These are phyloP conservation scores for Diversispora eburnea DNA, from an alignment of 192 early-diverging fungal genomes.

Conservation along the genomic window DNA sequence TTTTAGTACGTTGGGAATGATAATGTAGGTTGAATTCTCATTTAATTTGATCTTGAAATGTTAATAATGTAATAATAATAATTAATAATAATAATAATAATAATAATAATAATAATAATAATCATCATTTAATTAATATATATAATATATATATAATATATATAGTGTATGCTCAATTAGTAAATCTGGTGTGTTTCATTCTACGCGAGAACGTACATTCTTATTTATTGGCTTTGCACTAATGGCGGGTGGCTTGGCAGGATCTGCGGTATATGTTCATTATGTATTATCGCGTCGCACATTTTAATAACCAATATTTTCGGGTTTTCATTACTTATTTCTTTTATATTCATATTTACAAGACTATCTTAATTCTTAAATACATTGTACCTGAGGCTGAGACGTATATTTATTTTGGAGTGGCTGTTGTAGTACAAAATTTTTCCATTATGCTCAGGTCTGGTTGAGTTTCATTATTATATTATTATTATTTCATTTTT, in stretches of 20 bases:
- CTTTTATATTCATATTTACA: background rate
- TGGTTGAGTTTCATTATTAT: background rate
- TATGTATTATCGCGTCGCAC: too few species aligned
- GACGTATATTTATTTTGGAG: conserved; percentile 28
- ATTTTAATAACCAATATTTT: background rate
- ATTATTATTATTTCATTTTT: background rate
- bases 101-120: too few species aligned
- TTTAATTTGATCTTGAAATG: background rate
- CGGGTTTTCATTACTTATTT: background rate
- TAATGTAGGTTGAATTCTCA: conserved; percentile 43
- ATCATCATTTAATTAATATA: too few species aligned
- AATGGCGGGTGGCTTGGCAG: conserved; percentile 58
- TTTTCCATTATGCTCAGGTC: conserved; percentile 30
- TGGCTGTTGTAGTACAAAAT: conserved; percentile 26
- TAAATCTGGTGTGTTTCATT: conserved; percentile 42
- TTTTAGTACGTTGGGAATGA: conserved; percentile 53
- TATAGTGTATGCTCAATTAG: conserved; percentile 52
- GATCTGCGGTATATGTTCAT: conserved; percentile 45
- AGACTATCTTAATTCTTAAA: conserved; percentile 32
- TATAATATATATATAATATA: background rate
- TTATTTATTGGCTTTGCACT: conserved; percentile 60
- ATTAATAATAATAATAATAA: too few species aligned
- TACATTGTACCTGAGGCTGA: conserved; percentile 23
- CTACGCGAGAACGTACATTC: conserved; percentile 45
- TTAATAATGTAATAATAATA: too few species aligned